Conservation (phyloP, 495 filamentous ascomycete genomes). For the Penicillium paradoxum region DNA sequence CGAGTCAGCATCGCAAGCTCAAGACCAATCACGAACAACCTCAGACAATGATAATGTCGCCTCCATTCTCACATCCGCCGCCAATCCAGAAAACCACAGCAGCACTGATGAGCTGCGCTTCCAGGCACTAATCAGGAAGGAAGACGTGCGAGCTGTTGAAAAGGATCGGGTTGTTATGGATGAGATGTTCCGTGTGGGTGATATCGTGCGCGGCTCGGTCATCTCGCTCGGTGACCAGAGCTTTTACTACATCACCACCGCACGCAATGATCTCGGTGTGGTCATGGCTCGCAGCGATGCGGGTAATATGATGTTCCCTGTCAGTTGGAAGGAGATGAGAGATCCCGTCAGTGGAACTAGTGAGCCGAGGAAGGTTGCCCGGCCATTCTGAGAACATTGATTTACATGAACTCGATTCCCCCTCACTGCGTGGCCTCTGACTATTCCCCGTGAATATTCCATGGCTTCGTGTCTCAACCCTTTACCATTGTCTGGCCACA, state of each 20-base stretch:
- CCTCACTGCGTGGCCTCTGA: not conserved
- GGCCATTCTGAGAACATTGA: constrained; percentile 67
- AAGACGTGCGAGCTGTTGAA: constrained; percentile 92
- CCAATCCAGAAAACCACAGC: constrained; percentile 43
- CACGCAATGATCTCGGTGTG: constrained; percentile 85
- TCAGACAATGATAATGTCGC: constrained; percentile 49
- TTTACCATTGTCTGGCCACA: not conserved
- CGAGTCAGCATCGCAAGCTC: constrained; percentile 29
- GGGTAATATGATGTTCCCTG: constrained; percentile 83
- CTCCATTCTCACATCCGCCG: constrained; percentile 39
- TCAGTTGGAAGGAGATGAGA: constrained; percentile 91
- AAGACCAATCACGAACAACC: constrained; percentile 32
- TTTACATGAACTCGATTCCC: not conserved
- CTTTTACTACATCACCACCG: constrained; percentile 88
- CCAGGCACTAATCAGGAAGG: constrained; percentile 57
- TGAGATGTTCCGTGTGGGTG: constrained; percentile 88
- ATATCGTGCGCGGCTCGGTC: constrained; percentile 86
- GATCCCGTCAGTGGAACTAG: constrained; percentile 72
- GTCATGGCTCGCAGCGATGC: constrained; percentile 88
- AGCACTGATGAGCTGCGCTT: constrained; percentile 47
- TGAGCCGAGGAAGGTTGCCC: constrained; percentile 88
- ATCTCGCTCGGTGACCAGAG: constrained; percentile 89
- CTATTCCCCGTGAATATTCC: not conserved
- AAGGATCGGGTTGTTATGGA: constrained; percentile 88
- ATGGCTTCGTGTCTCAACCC: not conserved